A percentile compares a stretch with the other conserved stretches of the same genome.
These are phyloP conservation scores for Blastocladiella britannica DNA, from an alignment of 192 early-diverging fungal species.

Conservation along the genomic window DNA sequence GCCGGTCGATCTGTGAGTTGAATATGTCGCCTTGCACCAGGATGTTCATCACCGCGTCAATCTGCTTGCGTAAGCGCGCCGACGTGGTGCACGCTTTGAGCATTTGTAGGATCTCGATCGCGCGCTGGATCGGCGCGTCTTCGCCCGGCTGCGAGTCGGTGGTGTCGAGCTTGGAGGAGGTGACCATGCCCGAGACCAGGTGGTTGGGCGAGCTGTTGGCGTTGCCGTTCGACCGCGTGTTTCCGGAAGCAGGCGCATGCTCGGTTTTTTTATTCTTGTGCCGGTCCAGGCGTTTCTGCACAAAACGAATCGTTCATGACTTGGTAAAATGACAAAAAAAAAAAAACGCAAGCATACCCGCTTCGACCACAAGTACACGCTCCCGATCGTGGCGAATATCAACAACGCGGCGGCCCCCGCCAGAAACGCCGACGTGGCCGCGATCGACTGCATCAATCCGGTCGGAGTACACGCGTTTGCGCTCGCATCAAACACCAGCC, in stretches of 20 bases:
- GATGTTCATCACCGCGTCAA: slow-evolving; percentile 23
- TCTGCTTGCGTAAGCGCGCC: slow-evolving; percentile 15
- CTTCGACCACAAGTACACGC: neutral
- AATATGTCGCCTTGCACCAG: slow-evolving; percentile 26
- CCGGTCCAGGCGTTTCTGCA: no score
- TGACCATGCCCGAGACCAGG: no score
- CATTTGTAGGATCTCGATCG: slow-evolving; percentile 19
- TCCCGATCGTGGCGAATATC: neutral
- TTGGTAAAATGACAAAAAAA: no score
- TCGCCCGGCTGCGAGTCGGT: no score
- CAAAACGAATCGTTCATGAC: no score
- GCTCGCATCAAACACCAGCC: neutral
- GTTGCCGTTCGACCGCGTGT: no score
- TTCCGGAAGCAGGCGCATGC: no score
- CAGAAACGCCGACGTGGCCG: neutral
- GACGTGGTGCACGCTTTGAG: slow-evolving; percentile 14
- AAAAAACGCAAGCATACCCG: no score
- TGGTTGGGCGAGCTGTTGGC: no score
- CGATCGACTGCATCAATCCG: neutral
- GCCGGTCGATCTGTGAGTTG: slow-evolving; percentile 24
- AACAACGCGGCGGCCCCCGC: neutral
- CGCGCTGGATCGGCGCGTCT: slow-evolving; percentile 30
- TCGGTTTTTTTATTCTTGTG: no score
- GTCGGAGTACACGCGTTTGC: neutral
- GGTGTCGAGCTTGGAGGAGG: no score